phyloP scores from a whole-genome alignment of 176 grass and related monocot genomes.

The Carex littledalei region DNA sequence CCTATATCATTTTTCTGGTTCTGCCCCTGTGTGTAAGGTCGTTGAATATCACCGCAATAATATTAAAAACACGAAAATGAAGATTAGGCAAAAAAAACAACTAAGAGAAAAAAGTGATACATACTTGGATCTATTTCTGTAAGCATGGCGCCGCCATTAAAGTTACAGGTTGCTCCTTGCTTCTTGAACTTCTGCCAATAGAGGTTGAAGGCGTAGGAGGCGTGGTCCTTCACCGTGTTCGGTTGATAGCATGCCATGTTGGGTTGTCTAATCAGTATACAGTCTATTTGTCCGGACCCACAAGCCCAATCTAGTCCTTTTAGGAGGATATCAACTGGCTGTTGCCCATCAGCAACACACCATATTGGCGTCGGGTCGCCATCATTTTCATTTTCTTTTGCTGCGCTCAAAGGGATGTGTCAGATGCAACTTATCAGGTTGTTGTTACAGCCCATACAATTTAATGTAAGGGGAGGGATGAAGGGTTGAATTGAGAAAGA shows the following conservation, averaged over 20 bases:
- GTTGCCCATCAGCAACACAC: slow-evolving; percentile 51
- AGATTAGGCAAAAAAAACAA: no score
- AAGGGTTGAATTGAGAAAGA: no score
- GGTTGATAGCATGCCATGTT: slow-evolving; percentile 41
- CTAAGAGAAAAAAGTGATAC: background rate
- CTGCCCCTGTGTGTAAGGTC: background rate
- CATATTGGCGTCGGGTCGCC: background rate
- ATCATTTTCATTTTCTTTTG: background rate
- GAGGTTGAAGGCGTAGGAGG: slow-evolving; percentile 47
- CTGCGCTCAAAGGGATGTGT: background rate
- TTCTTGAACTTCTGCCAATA: slow-evolving; percentile 64
- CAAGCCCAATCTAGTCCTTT: slow-evolving; percentile 36
- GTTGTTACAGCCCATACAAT: no score
- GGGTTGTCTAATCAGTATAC: slow-evolving; percentile 32
- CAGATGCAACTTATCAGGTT: no score
- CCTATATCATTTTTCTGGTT: no score
- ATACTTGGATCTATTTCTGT: slow-evolving; percentile 48
- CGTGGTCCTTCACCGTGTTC: slow-evolving; percentile 39
- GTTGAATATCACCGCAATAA: background rate
- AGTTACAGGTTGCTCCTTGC: slow-evolving; percentile 47
- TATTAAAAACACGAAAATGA: background rate
- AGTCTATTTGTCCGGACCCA: slow-evolving; percentile 39
- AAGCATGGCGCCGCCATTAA: slow-evolving; percentile 47
- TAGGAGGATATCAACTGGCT: slow-evolving; percentile 37
- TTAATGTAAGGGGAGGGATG: no score